Base-by-base conservation (phyloP, 1,284 basidiomycete genomes). In the Coriolopsis trogii region DNA sequence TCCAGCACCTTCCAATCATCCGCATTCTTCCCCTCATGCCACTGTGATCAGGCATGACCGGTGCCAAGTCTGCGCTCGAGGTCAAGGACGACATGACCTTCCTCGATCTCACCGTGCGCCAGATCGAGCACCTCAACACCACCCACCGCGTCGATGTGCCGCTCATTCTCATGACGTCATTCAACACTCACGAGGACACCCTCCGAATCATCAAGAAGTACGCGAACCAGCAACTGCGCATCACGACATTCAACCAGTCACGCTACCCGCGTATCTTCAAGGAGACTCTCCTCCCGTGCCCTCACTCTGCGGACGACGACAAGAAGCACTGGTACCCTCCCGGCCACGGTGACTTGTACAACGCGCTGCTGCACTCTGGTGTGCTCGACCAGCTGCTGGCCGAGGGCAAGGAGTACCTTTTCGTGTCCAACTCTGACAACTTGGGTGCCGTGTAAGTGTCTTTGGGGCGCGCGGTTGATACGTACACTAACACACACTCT, bases 201-300 rank as follows among this genome's bases (percentile, higher is more conserved):
- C 82, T 93, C 52, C 90, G 95, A 56, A 97, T 98, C 78, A 99
- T 99, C 77, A 97, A 98, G 75, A 99, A 99, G 77, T 99, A 99
- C 75, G 93, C 89, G 48, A 98, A 98, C 81, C 95, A 97, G 78
- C 95, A 96, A 72, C 84, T 97, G 64, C 89, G 92, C 71, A 95
- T 96, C 70, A 91, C 91, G 54, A 93, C 91, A 53, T 97, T 97
- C 85, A 98, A 99, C 78, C 97, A 99, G 79, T 97, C 94, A 24
- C 87, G 96, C 59, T 98, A 98, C 77, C 97, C 97, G 21, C 91
- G 97, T 68, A 95, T 99, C 72, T 90, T 84, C 82, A 96, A 95
- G 78, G 96, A 98, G 77, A 87, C 88, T 31, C 84, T 97, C 58
- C 81, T 98, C 23, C 96, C 96, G 21, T 89, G 87, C 73, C 94